Conservation (phyloP, 176 grass and related monocot genomes). For the Paspalum notatum region DNA sequence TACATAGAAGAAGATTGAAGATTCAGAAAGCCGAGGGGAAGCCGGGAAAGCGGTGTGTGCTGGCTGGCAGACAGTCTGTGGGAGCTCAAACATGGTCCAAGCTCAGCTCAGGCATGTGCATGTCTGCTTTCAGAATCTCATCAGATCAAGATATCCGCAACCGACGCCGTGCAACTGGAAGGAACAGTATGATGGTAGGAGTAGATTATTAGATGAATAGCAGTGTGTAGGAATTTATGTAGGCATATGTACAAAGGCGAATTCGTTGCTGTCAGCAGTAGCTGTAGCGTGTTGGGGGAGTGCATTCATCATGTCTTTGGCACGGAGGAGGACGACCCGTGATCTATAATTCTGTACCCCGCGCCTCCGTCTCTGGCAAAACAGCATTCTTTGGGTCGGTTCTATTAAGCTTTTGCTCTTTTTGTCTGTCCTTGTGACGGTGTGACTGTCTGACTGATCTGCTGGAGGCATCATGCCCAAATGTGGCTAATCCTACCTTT, state of each 20-base stretch:
- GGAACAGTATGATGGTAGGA: slow-evolving; percentile 28
- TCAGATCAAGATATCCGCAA: neutral
- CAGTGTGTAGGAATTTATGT: slow-evolving; percentile 31
- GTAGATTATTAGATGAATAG: neutral
- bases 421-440: slow-evolving; percentile 18
- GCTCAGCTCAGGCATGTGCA: neutral
- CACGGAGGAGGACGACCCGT: slow-evolving; percentile 21
- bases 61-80: neutral
- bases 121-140: no score
- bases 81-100: neutral
- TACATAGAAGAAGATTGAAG: slow-evolving; percentile 15
- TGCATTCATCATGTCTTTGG: slow-evolving; percentile 45
- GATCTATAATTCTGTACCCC: slow-evolving; percentile 23
- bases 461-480: neutral
- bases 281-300: slow-evolving; percentile 5
- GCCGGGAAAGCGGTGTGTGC: neutral
- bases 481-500: slow-evolving; percentile 2
- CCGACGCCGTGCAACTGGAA: neutral
- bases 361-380: slow-evolving; percentile 15
- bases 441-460: neutral
- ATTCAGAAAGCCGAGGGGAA: slow-evolving; percentile 9
- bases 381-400: slow-evolving; percentile 19
- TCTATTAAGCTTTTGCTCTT: slow-evolving; percentile 22
- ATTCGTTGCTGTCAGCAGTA: slow-evolving; percentile 41
- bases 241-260: slow-evolving; percentile 39